Conservation (phyloP, 2,329 filamentous ascomycete genomes). For the Fusarium sp. region DNA sequence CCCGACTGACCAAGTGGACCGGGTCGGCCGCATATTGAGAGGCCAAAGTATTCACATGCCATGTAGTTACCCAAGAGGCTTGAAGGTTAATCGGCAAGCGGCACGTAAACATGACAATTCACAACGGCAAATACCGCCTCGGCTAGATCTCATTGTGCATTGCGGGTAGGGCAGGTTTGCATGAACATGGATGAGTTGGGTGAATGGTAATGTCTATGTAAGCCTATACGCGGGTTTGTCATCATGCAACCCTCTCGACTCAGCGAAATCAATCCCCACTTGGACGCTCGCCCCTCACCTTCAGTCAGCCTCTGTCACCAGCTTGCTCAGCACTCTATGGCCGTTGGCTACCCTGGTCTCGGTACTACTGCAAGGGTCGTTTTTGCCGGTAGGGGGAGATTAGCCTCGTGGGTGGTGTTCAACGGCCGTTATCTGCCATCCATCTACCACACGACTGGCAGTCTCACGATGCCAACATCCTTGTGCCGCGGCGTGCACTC, state of each 20-base stretch:
- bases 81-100: neutral
- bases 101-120: neutral
- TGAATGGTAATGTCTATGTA: conserved; percentile 1
- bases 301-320: conserved; percentile 30
- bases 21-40: neutral
- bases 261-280: conserved; percentile 9
- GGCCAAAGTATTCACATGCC: neutral
- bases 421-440: neutral
- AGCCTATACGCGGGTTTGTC: conserved; percentile 21
- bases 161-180: neutral
- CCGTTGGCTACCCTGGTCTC: neutral
- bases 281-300: neutral
- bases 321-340: conserved; percentile 27
- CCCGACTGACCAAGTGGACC: conserved; percentile 12
- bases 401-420: neutral
- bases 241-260: conserved; percentile 22
- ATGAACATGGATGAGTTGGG: conserved; percentile 1
- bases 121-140: neutral
- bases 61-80: neutral
- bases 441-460: conserved; percentile 52
- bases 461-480: conserved; percentile 56
- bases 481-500: conserved; percentile 52
- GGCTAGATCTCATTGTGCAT: neutral
- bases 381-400: neutral
- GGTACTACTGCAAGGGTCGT: neutral